Conservation (phyloP, 139 green algal species). For the Closterium sp. region DNA sequence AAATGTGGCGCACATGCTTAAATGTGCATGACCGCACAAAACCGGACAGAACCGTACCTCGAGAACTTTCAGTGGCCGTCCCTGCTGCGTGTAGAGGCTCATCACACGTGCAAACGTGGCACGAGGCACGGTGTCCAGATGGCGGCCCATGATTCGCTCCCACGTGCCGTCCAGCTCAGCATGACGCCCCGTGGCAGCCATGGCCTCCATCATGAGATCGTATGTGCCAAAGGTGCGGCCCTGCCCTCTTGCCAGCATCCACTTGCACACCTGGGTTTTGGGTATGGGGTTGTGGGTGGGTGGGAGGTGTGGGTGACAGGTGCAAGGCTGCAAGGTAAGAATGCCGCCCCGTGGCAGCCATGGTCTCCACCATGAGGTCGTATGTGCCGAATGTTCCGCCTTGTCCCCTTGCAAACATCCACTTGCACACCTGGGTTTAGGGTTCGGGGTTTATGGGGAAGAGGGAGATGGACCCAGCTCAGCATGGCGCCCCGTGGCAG, state of each 20-base stretch:
- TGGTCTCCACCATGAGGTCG: constrained; percentile 33
- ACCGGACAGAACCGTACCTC: no score
- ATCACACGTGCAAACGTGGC: constrained; percentile 29
- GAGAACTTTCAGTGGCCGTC: no score
- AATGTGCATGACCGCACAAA: no score
- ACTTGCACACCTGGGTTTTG: constrained; percentile 42
- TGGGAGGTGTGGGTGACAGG: no score
- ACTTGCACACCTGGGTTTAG: constrained; percentile 21
- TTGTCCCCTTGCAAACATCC: constrained; percentile 37
- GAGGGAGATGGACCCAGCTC: no score
- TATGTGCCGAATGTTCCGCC: constrained; percentile 30
- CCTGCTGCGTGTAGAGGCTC: constrained; percentile 1
- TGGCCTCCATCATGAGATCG: no score
- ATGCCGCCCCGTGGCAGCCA: background rate
- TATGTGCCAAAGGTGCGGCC: no score
- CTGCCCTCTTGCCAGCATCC: constrained; percentile 42
- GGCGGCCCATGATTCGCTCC: constrained; percentile 8
- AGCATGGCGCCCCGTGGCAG: no score
- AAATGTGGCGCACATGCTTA: background rate
- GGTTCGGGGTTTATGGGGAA: background rate
- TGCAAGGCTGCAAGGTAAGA: no score
- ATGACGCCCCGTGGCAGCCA: background rate
- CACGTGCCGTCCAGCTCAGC: constrained; percentile 29
- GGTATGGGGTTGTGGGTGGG: no score
- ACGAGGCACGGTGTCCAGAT: constrained; percentile 23